These are phyloP conservation scores for Botrytis fabae DNA, from an alignment of 2,329 filamentous ascomycete species.

Conservation along the genomic window DNA sequence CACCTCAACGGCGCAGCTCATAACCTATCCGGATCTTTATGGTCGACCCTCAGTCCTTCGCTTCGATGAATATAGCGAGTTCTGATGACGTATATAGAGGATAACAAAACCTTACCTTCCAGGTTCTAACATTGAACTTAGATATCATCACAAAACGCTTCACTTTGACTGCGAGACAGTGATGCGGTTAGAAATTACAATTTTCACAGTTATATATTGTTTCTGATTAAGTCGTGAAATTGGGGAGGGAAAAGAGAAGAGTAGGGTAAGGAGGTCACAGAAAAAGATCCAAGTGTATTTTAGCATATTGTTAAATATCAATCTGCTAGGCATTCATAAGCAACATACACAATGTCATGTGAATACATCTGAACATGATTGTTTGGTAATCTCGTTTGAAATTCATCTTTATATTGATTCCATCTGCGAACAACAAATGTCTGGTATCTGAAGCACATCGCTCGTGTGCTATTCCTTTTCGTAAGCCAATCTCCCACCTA, in stretches of 20 bases:
- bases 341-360: background rate
- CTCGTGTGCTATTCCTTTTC: background rate
- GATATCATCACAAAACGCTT: background rate
- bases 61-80: background rate
- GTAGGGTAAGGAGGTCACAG: background rate
- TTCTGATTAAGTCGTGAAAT: background rate
- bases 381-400: background rate
- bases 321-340: background rate
- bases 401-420: background rate
- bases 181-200: background rate
- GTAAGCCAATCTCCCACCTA: background rate
- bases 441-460: background rate
- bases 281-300: background rate
- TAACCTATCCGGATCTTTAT: background rate
- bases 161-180: background rate
- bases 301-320: background rate
- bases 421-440: background rate
- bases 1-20: background rate
- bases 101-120: background rate
- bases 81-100: background rate
- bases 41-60: background rate
- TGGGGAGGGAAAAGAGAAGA: background rate
- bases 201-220: background rate
- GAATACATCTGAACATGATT: background rate
- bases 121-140: background rate